These are phyloP conservation scores for Candida broadrunensis DNA, from an alignment of 805 yeast species.

Conservation along the genomic window DNA sequence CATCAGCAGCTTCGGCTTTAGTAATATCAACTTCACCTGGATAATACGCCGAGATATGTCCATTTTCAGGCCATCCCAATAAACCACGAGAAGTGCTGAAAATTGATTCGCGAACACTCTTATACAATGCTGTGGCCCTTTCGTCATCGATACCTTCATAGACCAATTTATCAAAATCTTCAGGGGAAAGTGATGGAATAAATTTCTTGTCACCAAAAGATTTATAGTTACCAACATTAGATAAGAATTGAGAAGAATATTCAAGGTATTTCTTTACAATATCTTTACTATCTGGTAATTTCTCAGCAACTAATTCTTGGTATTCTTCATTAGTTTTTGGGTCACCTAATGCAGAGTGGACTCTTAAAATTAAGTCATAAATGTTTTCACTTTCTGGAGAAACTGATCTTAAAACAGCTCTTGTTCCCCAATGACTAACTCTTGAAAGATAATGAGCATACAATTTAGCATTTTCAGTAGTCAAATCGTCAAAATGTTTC, in stretches of 20 bases:
- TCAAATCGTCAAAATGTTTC: constrained; percentile 63
- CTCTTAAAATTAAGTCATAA: constrained; percentile 61
- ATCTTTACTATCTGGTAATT: constrained; percentile 24
- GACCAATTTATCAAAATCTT: constrained; percentile 48
- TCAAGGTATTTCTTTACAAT: constrained; percentile 53
- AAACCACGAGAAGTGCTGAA: constrained; percentile 49
- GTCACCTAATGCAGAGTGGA: constrained; percentile 52
- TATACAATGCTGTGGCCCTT: constrained; percentile 31
- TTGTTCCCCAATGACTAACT: constrained; percentile 81
- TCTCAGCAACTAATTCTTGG: constrained; percentile 21
- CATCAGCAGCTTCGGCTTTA: constrained; percentile 59
- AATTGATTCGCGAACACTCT: constrained; percentile 44
- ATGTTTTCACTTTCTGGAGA: constrained; percentile 78
- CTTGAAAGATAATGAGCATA: constrained; percentile 83
- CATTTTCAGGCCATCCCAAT: constrained; percentile 76
- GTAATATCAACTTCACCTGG: constrained; percentile 43
- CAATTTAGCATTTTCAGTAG: constrained; percentile 50
- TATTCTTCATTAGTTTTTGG: constrained; percentile 37
- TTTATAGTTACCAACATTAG: constrained; percentile 76
- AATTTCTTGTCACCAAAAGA: constrained; percentile 89
- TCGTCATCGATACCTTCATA: constrained; percentile 36
- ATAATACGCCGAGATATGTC: constrained; percentile 76
- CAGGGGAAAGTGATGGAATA: constrained; percentile 57
- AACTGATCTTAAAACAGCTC: constrained; percentile 77
- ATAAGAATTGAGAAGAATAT: constrained; percentile 71